A percentile compares a stretch with the other conserved stretches of the same genome.
phyloP scores from a whole-genome alignment of 805 yeast genomes.

The Metschnikowia kunwiensis region DNA sequence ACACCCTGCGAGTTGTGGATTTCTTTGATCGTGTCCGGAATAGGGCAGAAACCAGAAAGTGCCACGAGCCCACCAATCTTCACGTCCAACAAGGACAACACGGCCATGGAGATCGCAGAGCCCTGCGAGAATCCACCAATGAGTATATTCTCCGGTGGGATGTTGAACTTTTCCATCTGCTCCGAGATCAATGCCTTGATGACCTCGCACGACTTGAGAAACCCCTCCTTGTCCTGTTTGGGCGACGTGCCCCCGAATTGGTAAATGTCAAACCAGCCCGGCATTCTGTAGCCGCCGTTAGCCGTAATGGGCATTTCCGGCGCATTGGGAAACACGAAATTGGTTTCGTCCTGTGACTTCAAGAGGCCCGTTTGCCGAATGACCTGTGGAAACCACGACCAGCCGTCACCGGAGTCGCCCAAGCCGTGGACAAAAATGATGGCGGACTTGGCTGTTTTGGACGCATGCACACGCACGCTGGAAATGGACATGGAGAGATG shows the following conservation, averaged over 20 bases:
- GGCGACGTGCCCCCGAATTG: conserved; percentile 49
- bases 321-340: conserved; percentile 89
- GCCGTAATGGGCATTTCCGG: conserved; percentile 68
- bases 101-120: conserved; percentile 70
- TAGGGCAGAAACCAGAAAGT: conserved; percentile 71
- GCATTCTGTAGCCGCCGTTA: conserved; percentile 64
- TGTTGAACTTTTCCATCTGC: conserved; percentile 48
- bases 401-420: conserved; percentile 89
- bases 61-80: conserved; percentile 78
- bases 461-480: conserved; percentile 30
- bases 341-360: conserved; percentile 47
- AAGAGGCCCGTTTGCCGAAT: conserved; percentile 44
- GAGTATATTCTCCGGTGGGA: conserved; percentile 65
- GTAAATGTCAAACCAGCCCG: conserved; percentile 84
- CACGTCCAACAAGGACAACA: conserved; percentile 49
- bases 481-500: conserved; percentile 20
- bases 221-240: conserved; percentile 53
- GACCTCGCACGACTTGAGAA: conserved; percentile 45
- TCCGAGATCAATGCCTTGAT: conserved; percentile 49
- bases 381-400: conserved; percentile 76
- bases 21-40: conserved; percentile 20
- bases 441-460: conserved; percentile 43
- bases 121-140: conserved; percentile 97
- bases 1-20: conserved; percentile 21
- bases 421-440: conserved; percentile 83